Evolutionary conservation across 768 basidiomycete species (phyloP), one percentile per base, ranked within the genome.

Genomic region (Lyophyllum decastes): DNA sequence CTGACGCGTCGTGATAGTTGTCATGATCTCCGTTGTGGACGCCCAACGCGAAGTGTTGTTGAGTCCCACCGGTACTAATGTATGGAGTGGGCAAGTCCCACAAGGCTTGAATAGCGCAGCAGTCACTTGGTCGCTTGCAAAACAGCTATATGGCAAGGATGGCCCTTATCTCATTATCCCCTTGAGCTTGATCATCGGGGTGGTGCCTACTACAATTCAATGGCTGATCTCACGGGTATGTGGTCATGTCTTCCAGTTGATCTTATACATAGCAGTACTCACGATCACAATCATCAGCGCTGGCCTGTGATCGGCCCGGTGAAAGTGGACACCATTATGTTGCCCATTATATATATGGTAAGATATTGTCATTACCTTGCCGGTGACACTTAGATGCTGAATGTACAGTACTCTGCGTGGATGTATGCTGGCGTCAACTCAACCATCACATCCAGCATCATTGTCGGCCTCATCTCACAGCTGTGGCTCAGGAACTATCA

Each of bases 41-140:
- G 69, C 79, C 1, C 85, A 86, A 61, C 80, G 82, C 10, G 80
- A 85, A 26, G 71, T 84, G 27, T 69, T 89, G 2, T 68, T 84
- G 2, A 70, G 73, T 51, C 80, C 83, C 0, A 69, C 69, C 4
- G 86, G 87, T 25, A 85, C 81, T 2, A 86, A 86, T 52, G 76
- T 88, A 43, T 89, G 86, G 85, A 78, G 78, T 58, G 84, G 83
- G 0, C 81, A 85, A 64, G 67, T 72, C 1, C 66, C 76, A 0
- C 85, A 86, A 64, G 75, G 72, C 54, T 63, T 83, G 59, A 86
- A 87, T 68, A 85, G 81, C 51, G 74, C 77, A 4, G 84, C 85
- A 2, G 77, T 87, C 3, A 86, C 86, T 5, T 88, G 85, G 86
- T 84, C 85, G 2, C 73, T 87, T 17, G 83, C 85, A 4, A 83